phyloP scores from a whole-genome alignment of 75 land plant genomes.

The Pseudotsuga menziesii region DNA sequence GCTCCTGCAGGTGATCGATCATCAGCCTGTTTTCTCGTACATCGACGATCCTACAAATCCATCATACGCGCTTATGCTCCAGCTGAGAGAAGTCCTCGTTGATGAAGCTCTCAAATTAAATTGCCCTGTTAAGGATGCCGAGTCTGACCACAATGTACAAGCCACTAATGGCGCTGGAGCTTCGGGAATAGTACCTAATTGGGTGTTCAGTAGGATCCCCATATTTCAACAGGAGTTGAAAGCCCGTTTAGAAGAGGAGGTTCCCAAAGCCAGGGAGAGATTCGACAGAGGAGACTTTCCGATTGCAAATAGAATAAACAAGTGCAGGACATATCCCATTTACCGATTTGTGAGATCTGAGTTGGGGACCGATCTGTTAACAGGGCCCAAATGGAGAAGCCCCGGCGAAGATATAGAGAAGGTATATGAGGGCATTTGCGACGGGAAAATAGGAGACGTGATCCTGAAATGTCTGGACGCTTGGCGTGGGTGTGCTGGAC shows the following conservation, averaged over 20 bases:
- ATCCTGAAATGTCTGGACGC: slow-evolving; percentile 39
- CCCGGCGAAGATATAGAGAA: slow-evolving; percentile 66
- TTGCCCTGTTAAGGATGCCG: background rate
- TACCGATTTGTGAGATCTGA: slow-evolving; percentile 44
- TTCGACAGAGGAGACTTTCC: slow-evolving; percentile 39
- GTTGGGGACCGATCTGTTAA: slow-evolving; percentile 44
- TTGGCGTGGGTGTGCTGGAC: slow-evolving; percentile 36
- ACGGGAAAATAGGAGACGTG: slow-evolving; percentile 29
- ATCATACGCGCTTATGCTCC: slow-evolving; percentile 30
- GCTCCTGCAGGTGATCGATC: slow-evolving; percentile 35
- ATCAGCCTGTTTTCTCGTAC: background rate
- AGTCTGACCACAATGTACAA: background rate
- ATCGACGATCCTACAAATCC: slow-evolving; percentile 17
- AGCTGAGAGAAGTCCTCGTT: slow-evolving; percentile 38
- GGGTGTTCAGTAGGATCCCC: slow-evolving; percentile 28
- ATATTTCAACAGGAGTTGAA: slow-evolving; percentile 35
- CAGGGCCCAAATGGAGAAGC: slow-evolving; percentile 30
- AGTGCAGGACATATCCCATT: slow-evolving; percentile 45
- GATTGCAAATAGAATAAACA: slow-evolving; percentile 36
- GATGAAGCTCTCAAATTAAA: slow-evolving; percentile 21
- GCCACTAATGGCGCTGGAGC: too few species aligned
- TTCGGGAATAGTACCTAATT: background rate
- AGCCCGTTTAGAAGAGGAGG: slow-evolving; percentile 17
- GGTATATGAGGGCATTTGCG: slow-evolving; percentile 38
- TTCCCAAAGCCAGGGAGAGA: slow-evolving; percentile 28